Evolutionary conservation across 495 filamentous ascomycete genomes (phyloP), one percentile per base, ranked within the genome.

Genomic region (Penicillium goetzii): DNA sequence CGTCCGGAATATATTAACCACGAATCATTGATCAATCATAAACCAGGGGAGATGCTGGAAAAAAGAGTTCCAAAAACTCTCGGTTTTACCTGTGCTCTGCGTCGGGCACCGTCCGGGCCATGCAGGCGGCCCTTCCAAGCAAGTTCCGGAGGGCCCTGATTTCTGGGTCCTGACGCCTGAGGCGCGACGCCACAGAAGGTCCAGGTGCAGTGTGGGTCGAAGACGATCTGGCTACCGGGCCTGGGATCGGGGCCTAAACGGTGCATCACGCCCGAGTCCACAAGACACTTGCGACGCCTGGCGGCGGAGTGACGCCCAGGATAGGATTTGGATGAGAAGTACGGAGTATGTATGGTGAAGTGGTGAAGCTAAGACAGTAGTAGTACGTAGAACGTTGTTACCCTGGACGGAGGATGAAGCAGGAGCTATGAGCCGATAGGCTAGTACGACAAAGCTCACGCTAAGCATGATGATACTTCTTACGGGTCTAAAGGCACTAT

Each of bases 161-260:
- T 49, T 26, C 59, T 58, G 54, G 66, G 58, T 61, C 52, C 61
- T 64, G 59, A 63, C 55, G 60, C 64, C 60, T 64, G 64, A 64
- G 69, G 66, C 63, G 66, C 38, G 59, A 68, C 66, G 69, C 70
- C 67, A 72, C 70, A 54, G 17, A 67, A 64, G 64, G 69, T 50
- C 69, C 56, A 64, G 64, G 69, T 72, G 34, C 50, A 38, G 15
- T 17, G 66, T 68, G 68, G 62, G 63, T 57, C 68, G 60, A 51
- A 30, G 61, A 56, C 41, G 65, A 64, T 67, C 60, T 56, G 43
- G 43, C 45, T 17, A 51, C 7, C 21, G 43, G 36, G 30, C 56
- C 51, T 61, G 36, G 59, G 59, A 61, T 61, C 59, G 51, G 21
- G 47, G 50, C 45, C 23, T 34, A 40, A 57, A 45, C 30, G 30